Evolutionary conservation across 2,329 filamentous ascomycete species (phyloP).

Genomic region (Aureobasidium sp.): DNA sequence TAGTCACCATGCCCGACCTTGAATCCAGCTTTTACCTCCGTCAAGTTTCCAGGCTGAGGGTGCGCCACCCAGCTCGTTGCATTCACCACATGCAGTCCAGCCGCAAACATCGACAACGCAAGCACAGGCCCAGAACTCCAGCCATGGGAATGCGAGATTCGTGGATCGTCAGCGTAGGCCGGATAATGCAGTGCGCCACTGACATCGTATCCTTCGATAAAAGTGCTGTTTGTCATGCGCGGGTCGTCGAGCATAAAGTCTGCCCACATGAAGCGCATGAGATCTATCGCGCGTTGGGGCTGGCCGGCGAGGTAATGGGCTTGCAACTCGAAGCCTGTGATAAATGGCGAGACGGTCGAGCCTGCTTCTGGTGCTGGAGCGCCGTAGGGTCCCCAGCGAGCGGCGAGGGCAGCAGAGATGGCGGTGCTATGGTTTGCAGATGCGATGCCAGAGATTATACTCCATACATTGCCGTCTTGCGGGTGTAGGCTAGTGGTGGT

Average conservation of each 20-base stretch:
- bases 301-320: conserved; percentile 38
- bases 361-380: conserved; percentile 43
- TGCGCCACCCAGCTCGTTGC: conserved; percentile 18
- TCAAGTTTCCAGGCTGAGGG: conserved; percentile 16
- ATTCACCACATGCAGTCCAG: conserved; percentile 35
- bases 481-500: conserved; percentile 43
- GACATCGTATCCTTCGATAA: conserved; percentile 45
- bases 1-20: conserved; percentile 1
- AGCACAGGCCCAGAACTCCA: conserved; percentile 46
- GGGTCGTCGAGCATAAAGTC: conserved; percentile 49
- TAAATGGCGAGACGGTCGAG: conserved; percentile 43
- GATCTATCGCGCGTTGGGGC: conserved; percentile 33
- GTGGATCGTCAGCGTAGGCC: conserved; percentile 42
- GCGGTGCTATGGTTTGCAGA: conserved; percentile 25
- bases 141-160: conserved; percentile 45
- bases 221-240: conserved; percentile 47
- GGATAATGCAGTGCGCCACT: conserved; percentile 44
- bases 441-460: conserved; percentile 33
- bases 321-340: conserved; percentile 42
- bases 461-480: conserved; percentile 40
- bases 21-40: conserved; percentile 14
- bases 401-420: conserved; percentile 30
- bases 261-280: conserved; percentile 45
- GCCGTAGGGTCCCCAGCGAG: conserved; percentile 38
- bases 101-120: conserved; percentile 36